phyloP scores from a whole-genome alignment of 1,284 basidiomycete species.

The Mycosarcoma maydis region DNA sequence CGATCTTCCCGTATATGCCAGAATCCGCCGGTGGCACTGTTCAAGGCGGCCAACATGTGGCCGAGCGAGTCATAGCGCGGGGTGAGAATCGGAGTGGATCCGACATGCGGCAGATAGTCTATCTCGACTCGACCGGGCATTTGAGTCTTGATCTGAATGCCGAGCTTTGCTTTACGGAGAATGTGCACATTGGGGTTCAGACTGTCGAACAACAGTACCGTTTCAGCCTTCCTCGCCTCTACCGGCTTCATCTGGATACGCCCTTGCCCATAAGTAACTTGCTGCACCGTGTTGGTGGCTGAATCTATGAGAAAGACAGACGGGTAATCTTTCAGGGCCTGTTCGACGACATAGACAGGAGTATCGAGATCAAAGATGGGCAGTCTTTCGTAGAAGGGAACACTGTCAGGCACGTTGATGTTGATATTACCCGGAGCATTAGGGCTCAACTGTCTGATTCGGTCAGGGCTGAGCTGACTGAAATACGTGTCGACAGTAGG shows the following conservation, averaged over 20 bases:
- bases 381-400: background rate
- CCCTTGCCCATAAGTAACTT: background rate
- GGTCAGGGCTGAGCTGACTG: background rate
- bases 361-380: conserved; percentile 1
- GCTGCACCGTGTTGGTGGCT: background rate
- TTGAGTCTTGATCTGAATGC: too few species aligned
- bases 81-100: conserved; percentile 7
- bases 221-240: background rate
- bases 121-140: background rate
- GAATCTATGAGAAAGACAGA: conserved; percentile 5
- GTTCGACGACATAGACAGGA: background rate
- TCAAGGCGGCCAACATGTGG: conserved; percentile 9
- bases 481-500: background rate
- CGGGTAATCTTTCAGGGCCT: conserved; percentile 2
- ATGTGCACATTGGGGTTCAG: conserved; percentile 4
- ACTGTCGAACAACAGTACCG: background rate
- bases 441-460: background rate
- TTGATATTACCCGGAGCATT: background rate
- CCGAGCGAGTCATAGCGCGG: background rate
- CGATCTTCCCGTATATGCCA: conserved; percentile 2
- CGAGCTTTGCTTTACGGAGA: too few species aligned
- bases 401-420: background rate
- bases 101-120: background rate
- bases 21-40: background rate
- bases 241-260: background rate